Percentiles rank a stretch among this genome's conserved stretches.
Conservation (phyloP, 768 basidiomycete genomes). For the Pisolithus microcarpus region DNA sequence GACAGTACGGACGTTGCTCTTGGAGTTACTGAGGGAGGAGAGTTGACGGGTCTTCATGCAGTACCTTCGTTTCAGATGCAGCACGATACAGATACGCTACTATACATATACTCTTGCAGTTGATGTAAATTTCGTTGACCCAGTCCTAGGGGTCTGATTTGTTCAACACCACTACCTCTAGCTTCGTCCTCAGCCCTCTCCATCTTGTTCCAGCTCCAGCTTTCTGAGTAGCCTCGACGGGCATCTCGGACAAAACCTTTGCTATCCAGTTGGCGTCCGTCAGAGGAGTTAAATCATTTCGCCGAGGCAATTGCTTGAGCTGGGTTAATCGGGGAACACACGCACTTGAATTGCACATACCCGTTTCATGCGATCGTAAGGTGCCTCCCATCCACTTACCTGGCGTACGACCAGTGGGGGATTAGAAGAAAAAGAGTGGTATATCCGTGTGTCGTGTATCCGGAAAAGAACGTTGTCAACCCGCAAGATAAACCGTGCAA, state of each 20-base stretch:
- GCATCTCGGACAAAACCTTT: conserved; percentile 58
- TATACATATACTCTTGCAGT: no score
- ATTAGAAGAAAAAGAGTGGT: conserved; percentile 66
- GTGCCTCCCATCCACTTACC: conserved; percentile 83
- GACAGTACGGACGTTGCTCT: conserved; percentile 44
- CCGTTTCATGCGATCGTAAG: conserved; percentile 72
- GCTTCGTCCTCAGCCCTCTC: conserved; percentile 67
- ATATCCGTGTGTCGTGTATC: conserved; percentile 81
- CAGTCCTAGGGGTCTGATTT: neutral
- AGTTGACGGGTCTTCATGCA: neutral
- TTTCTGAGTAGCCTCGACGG: conserved; percentile 48
- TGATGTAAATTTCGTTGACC: no score
- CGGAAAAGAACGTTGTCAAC: conserved; percentile 95
- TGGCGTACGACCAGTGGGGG: conserved; percentile 70
- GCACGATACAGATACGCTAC: no score
- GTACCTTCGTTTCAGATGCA: neutral
- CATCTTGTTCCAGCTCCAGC: conserved; percentile 73
- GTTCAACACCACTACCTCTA: conserved; percentile 44
- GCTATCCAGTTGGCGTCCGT: conserved; percentile 83
- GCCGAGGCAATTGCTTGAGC: conserved; percentile 56
- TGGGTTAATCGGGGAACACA: neutral
- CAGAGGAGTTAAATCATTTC: conserved; percentile 79
- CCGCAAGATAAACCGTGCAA: conserved; percentile 84
- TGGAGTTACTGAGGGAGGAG: conserved; percentile 33
- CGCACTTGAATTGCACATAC: conserved; percentile 35